Base-by-base conservation (phyloP, 202 grass and related monocot species). In the Eragrostis tef region DNA sequence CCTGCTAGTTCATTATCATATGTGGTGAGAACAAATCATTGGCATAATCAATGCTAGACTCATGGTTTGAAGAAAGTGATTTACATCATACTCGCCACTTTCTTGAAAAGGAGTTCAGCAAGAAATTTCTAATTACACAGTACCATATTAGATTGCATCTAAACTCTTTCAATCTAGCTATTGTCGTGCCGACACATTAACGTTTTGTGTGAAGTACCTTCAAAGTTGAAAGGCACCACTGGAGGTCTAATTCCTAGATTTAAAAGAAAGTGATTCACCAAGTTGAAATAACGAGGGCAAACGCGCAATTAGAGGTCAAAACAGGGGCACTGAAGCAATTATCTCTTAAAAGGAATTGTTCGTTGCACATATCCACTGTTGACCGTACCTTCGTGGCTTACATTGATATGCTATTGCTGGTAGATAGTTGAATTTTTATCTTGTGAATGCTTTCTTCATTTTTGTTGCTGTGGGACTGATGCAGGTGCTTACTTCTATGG, bases 401-500 rank as follows among this genome's bases (percentile, higher is more conserved):
- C 42, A 71, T 10, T 56, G 13, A 59, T 69, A 70, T 7, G 31
- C 12, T 57, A 69, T 63, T 75, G 27, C 70, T 15, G 31, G 16
- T 29, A 69, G 14, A 59, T 61, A 43, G 17, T 62, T 76, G 22
- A 54, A 66, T 39, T 54, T 73, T 67, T 70, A 70, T 79, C 29
- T 21, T 84, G 62, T 78, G 59, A 85, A 73, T 80, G 11, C 7
- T 51, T 45, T 67, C n/a, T 70, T 71, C 26, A 57, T 77, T 52
- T 47, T 69, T 84, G 69, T 81, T 42, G 71, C 70, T 89, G 29
- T 78, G 57, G 65, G 67, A 65, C 62, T 64, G 62, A 79, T 87
- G 50, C 88, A 98, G 95, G 93, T 98, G 71, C 92, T 98, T 88
- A 86, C 95, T 78, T 98, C 92, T 78, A 93, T 95, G 92, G 95